Evolutionary conservation across 257 asterid species (phyloP).

Genomic region (Capsicum rhomboideum): DNA sequence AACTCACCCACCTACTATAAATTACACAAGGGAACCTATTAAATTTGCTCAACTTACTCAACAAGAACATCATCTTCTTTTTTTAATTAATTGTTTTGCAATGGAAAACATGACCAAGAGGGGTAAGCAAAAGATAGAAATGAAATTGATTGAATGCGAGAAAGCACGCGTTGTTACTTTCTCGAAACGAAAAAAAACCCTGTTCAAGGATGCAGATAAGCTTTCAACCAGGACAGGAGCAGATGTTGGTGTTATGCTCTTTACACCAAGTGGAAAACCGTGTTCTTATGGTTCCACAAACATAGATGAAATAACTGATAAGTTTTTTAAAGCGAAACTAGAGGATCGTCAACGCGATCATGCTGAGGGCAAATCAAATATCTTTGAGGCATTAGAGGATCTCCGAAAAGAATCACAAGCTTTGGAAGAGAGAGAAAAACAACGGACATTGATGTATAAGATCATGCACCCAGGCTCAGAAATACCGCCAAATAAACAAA

Average conservation of each 20-base stretch:
- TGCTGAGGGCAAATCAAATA: background rate
- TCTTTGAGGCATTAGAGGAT: background rate
- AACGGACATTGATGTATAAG: background rate
- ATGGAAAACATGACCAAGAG: background rate
- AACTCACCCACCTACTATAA: background rate
- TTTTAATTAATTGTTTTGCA: background rate
- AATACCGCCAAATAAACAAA: background rate
- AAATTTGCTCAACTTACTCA: background rate
- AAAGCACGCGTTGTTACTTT: background rate
- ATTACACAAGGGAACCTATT: background rate
- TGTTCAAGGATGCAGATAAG: background rate
- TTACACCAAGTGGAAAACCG: background rate
- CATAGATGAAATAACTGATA: background rate
- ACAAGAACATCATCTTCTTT: background rate
- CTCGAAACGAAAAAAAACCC: background rate
- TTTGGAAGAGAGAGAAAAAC: background rate
- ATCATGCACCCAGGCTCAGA: background rate
- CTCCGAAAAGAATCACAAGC: background rate
- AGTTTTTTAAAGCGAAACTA: background rate
- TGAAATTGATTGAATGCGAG: background rate
- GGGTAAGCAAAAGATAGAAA: background rate
- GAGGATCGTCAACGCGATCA: background rate
- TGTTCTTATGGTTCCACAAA: background rate
- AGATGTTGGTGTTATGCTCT: background rate
- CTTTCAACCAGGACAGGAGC: background rate